phyloP scores from a whole-genome alignment of 1,139 yeast genomes.

The Meyerozyma carpophila region DNA sequence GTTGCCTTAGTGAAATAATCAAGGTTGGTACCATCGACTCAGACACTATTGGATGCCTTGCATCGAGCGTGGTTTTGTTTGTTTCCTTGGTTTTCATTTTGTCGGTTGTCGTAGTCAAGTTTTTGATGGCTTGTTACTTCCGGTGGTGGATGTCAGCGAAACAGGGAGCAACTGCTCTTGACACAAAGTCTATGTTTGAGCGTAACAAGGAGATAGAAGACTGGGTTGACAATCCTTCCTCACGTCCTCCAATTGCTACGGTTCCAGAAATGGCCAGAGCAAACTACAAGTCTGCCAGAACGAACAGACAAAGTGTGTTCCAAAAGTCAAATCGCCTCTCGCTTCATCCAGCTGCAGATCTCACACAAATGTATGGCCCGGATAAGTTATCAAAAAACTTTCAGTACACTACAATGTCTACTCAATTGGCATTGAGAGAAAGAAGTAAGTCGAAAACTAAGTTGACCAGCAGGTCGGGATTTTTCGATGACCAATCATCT shows the following conservation, averaged over 20 bases:
- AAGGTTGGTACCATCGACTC: conserved; percentile 89
- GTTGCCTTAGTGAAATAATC: conserved; percentile 81
- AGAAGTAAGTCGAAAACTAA: conserved; percentile 12
- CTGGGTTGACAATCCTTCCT: conserved; percentile 60
- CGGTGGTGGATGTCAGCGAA: conserved; percentile 72
- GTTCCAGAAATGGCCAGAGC: conserved; percentile 52
- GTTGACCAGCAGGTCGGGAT: conserved; percentile 15
- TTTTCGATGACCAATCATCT: conserved; percentile 30
- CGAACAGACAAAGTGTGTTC: conserved; percentile 44
- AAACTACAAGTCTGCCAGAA: conserved; percentile 35
- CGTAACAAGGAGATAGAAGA: conserved; percentile 63
- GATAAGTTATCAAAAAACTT: conserved; percentile 37
- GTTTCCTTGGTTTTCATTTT: conserved; percentile 80
- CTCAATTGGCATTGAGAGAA: conserved; percentile 38
- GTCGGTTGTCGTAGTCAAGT: conserved; percentile 71
- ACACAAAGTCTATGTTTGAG: conserved; percentile 40
- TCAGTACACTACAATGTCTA: conserved; percentile 51
- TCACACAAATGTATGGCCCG: conserved; percentile 37
- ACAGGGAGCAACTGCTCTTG: conserved; percentile 73
- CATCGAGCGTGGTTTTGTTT: conserved; percentile 76
- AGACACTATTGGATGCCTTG: conserved; percentile 92
- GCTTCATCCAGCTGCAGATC: conserved; percentile 34
- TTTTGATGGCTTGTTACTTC: conserved; percentile 82
- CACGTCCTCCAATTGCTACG: conserved; percentile 51
- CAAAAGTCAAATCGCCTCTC: conserved; percentile 28